A percentile compares a stretch with the other conserved stretches of the same genome.
These are phyloP conservation scores for Tetratostichococcus sp. DNA, from an alignment of 139 green algal species.

Conservation along the genomic window DNA sequence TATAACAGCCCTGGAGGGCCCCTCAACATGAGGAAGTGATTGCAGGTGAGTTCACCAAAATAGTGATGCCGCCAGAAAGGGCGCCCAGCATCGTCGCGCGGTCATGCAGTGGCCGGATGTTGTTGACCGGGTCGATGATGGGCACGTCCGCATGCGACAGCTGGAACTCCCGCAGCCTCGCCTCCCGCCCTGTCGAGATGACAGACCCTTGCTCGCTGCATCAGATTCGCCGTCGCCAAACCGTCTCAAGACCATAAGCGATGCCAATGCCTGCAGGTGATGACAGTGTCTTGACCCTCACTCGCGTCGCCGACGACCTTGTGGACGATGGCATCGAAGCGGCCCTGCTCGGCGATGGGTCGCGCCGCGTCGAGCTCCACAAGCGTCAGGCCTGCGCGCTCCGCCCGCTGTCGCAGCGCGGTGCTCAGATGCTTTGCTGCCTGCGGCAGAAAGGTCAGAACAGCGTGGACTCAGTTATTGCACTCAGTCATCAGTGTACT, in stretches of 20 bases:
- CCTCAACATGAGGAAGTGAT: no score
- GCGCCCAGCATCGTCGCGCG: not conserved
- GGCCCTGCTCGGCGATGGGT: not conserved
- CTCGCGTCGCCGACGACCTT: not conserved
- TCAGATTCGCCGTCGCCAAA: no score
- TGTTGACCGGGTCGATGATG: not conserved
- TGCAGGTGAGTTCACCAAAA: no score
- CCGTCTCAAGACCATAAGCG: no score
- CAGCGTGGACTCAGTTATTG: not conserved
- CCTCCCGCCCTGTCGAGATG: not conserved
- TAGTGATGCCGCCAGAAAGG: not conserved
- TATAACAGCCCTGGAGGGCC: no score
- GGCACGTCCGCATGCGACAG: not conserved
- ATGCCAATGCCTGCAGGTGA: not conserved
- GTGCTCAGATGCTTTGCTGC: conserved; percentile 4
- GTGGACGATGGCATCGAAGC: not conserved
- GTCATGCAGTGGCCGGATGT: not conserved
- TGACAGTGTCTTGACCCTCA: not conserved
- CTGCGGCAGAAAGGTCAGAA: not conserved
- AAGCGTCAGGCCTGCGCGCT: not conserved
- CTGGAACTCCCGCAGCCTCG: not conserved
- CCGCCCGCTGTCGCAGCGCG: not conserved
- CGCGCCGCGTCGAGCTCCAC: not conserved
- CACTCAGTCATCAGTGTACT: no score
- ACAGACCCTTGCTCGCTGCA: not conserved